Conservation (phyloP, 2,329 filamentous ascomycete species). For the Neofusicoccum cordaticola region DNA sequence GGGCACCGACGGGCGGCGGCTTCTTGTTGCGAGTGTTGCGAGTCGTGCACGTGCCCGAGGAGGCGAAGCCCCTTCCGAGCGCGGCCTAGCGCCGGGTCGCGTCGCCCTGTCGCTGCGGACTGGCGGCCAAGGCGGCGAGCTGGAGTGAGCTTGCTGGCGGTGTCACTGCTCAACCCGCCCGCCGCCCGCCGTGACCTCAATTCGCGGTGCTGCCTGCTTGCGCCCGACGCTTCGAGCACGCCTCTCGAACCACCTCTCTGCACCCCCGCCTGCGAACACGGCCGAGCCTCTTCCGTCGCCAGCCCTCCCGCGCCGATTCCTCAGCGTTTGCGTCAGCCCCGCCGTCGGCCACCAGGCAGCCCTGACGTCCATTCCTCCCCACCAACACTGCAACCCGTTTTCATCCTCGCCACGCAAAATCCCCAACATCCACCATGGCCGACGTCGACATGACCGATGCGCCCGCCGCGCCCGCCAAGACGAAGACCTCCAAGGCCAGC, state of each 20-base stretch:
- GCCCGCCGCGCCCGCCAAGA: conserved; percentile 49
- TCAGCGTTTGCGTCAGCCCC: neutral
- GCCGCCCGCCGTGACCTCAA: neutral
- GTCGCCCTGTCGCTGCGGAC: neutral
- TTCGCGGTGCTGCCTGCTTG: neutral
- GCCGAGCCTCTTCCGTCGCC: neutral
- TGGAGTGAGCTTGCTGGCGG: neutral
- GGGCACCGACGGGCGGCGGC: conserved; percentile 6
- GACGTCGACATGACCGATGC: conserved; percentile 97
- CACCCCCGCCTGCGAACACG: neutral
- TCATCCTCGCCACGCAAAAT: neutral
- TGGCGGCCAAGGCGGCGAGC: neutral
- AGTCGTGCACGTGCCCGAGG: neutral
- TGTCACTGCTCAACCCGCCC: neutral
- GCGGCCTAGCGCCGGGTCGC: neutral
- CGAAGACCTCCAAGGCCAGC: conserved; percentile 54
- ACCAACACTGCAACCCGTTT: neutral
- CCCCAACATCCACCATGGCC: conserved; percentile 62
- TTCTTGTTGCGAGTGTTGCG: neutral
- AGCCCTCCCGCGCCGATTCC: neutral
- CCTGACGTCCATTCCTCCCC: neutral
- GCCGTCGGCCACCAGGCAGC: neutral
- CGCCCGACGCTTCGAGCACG: neutral
- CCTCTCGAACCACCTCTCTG: neutral
- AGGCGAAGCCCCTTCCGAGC: neutral